These are phyloP conservation scores for Fomitopsis palustris DNA, from an alignment of 1,284 basidiomycete species.

Conservation along the genomic window DNA sequence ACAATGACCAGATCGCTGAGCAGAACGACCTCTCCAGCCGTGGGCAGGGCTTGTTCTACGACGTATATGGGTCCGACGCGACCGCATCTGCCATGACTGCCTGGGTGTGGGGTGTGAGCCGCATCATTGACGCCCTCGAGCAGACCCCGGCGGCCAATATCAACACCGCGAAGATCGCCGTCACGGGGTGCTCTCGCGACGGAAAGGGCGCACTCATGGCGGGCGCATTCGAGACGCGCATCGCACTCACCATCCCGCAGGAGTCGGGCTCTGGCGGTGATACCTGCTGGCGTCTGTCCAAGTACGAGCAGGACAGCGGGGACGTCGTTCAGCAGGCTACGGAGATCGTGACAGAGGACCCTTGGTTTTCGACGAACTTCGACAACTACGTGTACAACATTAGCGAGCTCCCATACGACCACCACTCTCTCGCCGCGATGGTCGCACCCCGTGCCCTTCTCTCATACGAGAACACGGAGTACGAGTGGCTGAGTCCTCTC, in stretches of 20 bases:
- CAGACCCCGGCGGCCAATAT: constrained; percentile 39
- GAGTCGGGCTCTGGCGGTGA: constrained; percentile 55
- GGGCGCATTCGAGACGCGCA: constrained; percentile 49
- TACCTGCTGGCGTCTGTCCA: constrained; percentile 53
- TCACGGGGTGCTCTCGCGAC: constrained; percentile 54
- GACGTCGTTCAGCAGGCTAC: constrained; percentile 42
- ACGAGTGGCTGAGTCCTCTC: constrained; percentile 47
- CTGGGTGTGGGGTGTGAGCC: constrained; percentile 54
- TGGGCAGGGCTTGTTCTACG: constrained; percentile 51
- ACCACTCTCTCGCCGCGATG: constrained; percentile 47
- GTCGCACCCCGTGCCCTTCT: constrained; percentile 50
- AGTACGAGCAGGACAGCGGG: constrained; percentile 35
- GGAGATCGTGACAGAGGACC: constrained; percentile 51
- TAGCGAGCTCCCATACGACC: constrained; percentile 45
- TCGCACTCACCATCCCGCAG: constrained; percentile 53
- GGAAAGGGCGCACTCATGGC: constrained; percentile 55
- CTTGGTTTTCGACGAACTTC: constrained; percentile 51
- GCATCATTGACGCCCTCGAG: constrained; percentile 53
- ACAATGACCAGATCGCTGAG: constrained; percentile 46
- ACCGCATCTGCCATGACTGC: constrained; percentile 50
- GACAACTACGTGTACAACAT: constrained; percentile 40
- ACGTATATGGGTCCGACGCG: constrained; percentile 41
- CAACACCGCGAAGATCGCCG: constrained; percentile 43
- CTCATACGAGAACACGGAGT: constrained; percentile 48
- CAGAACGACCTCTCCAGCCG: constrained; percentile 41